Base-by-base conservation (phyloP, 768 basidiomycete genomes). In the Sarcodon aspratus region DNA sequence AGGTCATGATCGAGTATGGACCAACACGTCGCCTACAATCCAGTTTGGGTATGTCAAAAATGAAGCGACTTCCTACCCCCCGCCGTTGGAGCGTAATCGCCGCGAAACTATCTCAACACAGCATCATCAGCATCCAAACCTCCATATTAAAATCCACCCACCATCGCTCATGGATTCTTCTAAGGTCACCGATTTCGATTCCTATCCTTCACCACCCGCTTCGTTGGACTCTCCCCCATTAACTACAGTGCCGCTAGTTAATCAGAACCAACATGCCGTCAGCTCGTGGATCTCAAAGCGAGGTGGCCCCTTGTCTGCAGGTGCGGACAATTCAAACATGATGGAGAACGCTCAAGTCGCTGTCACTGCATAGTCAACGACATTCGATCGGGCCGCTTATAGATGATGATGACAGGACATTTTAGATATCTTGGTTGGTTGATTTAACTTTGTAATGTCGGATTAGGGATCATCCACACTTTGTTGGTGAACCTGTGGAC, bases 171-270 rank as follows among this genome's bases (percentile, higher is more conserved):
- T 50, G 44, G 50, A 54, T 33, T 34, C 50, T 33, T 33, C 49
- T 17, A 36, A 46, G 46, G 45, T 21, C 10, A 33, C 46, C 38
- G 63, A 62, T 6, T 49, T 58, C 10, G 59, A 62, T 32, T 64
- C 64, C 33, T 69, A 69, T 45, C 68, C 68, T 7, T 68, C 67
- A 1, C 68, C 68, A 1, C 68, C 68, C 31, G 57, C 63, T n/a
- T 69, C 68, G 44, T 52, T 66, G 45, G 68, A 69, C 58, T 66
- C 64, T 31, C 66, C 67, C 18, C 66, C 66, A 8, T 50, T 55
- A 32, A 58, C 50, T 36, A 49, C 56, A 13, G 40, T 31, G 6
- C 40, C 49, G 10, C 12, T 15, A 7, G 42, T 9, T 13, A 27
- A 13, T 42, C 13, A 15, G 13, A 15, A 13, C 7, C 9, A 27